Evolutionary conservation across 2,329 filamentous ascomycete genomes (phyloP).

Genomic region (Polytolypa hystricis): DNA sequence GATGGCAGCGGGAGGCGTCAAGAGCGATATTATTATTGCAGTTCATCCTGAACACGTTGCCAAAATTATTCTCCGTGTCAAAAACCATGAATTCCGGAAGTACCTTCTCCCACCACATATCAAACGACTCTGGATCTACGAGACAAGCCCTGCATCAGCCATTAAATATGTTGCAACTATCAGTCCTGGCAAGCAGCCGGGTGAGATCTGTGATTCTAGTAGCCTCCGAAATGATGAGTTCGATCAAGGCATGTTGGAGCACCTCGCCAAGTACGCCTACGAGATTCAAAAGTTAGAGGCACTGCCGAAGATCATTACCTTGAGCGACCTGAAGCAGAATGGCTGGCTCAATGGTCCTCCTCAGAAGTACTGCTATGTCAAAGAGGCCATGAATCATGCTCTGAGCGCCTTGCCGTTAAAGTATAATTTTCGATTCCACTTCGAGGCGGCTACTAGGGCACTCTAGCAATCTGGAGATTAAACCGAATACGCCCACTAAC

Average conservation of each 20-base stretch:
- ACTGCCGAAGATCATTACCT: background rate
- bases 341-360: background rate
- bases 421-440: no score
- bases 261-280: background rate
- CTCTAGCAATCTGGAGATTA: no score
- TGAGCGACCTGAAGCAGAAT: background rate
- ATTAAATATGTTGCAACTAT: slow-evolving; percentile 1
- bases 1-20: no score
- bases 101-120: slow-evolving; percentile 47
- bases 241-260: background rate
- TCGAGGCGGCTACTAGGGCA: no score
- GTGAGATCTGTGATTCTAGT: background rate
- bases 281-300: background rate
- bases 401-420: no score
- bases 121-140: slow-evolving; percentile 52
- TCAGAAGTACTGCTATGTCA: slow-evolving; percentile 4
- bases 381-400: no score
- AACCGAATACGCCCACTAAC: no score
- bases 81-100: slow-evolving; percentile 45
- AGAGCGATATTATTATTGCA: no score
- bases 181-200: background rate
- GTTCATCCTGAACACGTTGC: slow-evolving; percentile 7
- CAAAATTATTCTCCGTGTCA: slow-evolving; percentile 39
- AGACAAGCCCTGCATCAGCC: background rate
- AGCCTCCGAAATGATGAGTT: slow-evolving; percentile 2